Percentiles rank a stretch among this genome's conserved stretches.
Evolutionary conservation across 768 basidiomycete species (phyloP).

Genomic region (Cystofilobasidium ferigula): DNA sequence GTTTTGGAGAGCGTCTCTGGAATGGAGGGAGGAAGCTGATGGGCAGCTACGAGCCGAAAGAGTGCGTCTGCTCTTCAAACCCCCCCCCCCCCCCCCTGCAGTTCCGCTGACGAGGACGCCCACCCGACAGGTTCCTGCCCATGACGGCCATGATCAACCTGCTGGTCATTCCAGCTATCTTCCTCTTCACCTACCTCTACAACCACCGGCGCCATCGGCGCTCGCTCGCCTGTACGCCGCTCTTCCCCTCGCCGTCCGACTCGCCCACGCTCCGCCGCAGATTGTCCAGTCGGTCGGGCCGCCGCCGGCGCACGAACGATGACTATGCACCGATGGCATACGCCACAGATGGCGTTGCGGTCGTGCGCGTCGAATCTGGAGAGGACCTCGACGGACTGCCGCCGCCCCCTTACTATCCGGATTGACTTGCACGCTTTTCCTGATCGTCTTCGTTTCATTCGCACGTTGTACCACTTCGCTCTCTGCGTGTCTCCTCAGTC

Average conservation of each 20-base stretch:
- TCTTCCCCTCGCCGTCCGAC: not conserved
- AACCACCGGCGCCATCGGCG: not conserved
- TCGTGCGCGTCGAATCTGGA: not conserved
- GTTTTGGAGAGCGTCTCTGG: constrained; percentile 17
- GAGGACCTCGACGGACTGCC: not conserved
- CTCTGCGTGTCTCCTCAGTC: too few species aligned
- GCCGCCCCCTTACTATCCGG: not conserved
- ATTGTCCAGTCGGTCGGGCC: not conserved
- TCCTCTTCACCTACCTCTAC: constrained; percentile 13
- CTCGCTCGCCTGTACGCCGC: not conserved
- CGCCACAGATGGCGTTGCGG: not conserved
- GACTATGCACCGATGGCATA: not conserved
- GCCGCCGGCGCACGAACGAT: not conserved
- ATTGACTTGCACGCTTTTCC: not conserved
- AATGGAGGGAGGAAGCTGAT: constrained; percentile 19
- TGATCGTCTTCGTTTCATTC: too few species aligned
- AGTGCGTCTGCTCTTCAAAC: too few species aligned
- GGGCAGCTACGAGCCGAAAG: constrained; percentile 7
- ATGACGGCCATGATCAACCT: constrained; percentile 17
- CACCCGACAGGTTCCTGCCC: constrained; percentile 22
- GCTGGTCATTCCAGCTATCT: constrained; percentile 19
- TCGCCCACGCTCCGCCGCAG: not conserved
- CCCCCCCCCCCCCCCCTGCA: too few species aligned
- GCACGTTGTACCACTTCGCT: too few species aligned
- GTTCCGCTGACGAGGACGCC: too few species aligned